Conservation (phyloP, 2,329 filamentous ascomycete species). For the Cladosporium phlei region DNA sequence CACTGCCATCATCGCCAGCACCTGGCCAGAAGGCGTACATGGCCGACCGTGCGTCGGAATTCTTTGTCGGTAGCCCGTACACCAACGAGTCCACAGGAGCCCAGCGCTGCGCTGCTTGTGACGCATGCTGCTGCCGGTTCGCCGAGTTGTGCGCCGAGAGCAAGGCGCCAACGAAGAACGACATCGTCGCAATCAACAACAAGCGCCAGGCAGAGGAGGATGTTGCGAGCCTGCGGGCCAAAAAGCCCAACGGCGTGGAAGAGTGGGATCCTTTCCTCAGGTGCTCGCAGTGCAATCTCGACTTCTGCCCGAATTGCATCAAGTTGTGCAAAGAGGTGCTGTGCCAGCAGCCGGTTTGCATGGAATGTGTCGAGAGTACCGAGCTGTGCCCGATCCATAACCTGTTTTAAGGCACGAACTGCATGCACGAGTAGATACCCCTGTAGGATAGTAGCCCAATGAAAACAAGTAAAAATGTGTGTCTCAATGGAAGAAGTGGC, state of each 20-base stretch:
- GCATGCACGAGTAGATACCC: too few relatives aligned
- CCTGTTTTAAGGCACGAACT: conserved; percentile 1
- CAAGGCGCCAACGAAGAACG: conserved; percentile 10
- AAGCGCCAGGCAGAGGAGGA: neutral
- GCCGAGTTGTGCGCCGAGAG: neutral
- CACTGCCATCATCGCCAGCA: conserved; percentile 1
- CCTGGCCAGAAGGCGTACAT: neutral
- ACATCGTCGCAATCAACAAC: conserved; percentile 3
- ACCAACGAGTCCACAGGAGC: conserved; percentile 10
- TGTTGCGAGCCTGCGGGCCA: neutral
- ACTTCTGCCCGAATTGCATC: conserved; percentile 10
- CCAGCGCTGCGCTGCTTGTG: conserved; percentile 16
- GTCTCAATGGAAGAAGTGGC: too few relatives aligned
- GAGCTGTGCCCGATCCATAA: conserved; percentile 12
- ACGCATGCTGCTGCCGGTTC: conserved; percentile 17
- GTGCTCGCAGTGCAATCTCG: conserved; percentile 19
- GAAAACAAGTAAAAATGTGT: too few relatives aligned
- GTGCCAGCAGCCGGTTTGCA: conserved; percentile 9
- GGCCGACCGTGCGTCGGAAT: conserved; percentile 3
- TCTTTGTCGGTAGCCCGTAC: conserved; percentile 5
- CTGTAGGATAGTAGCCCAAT: too few relatives aligned
- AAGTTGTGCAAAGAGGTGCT: conserved; percentile 4
- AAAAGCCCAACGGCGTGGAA: conserved; percentile 19
- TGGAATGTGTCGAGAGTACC: neutral
- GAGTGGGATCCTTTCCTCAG: conserved; percentile 18